Conservation (phyloP, 139 green algal genomes). For the Tetradesmus obliquus region DNA sequence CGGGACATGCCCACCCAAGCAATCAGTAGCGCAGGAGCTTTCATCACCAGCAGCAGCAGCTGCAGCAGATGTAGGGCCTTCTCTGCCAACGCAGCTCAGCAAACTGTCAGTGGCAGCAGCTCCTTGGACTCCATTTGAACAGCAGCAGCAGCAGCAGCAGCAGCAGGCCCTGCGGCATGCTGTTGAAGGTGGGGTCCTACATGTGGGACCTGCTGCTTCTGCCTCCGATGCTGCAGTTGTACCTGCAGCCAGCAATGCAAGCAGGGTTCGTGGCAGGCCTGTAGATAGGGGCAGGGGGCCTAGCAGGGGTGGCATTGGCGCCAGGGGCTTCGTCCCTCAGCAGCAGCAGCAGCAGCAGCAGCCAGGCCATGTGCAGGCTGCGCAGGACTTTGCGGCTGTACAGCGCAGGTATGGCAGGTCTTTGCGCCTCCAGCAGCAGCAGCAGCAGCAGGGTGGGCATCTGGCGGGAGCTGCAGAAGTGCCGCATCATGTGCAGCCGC, state of each 20-base stretch:
- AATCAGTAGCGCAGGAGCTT: not conserved
- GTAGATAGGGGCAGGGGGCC: not conserved
- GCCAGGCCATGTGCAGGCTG: constrained; percentile 9
- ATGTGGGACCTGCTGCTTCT: not conserved
- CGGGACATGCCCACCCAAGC: not conserved
- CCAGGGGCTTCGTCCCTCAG: not conserved
- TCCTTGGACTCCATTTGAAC: not conserved
- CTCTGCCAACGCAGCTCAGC: not conserved
- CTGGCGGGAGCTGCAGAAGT: not conserved
- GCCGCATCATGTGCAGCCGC: not conserved
- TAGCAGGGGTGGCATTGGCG: not conserved
- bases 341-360: constrained; percentile 18
- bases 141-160: not conserved
- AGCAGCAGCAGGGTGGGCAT: constrained; percentile 14
- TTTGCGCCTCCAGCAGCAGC: constrained; percentile 10
- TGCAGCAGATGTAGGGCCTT: not conserved
- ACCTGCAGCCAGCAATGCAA: not conserved
- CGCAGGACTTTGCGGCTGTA: not conserved
- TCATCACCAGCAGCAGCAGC: not conserved
- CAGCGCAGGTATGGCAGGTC: constrained; percentile 21
- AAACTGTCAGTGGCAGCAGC: not conserved
- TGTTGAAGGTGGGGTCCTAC: not conserved
- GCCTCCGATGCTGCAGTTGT: not conserved
- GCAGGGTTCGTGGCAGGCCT: not conserved
- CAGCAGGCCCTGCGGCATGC: not conserved